phyloP scores from a whole-genome alignment of 768 basidiomycete genomes.

The Rhodotorula diobovata region DNA sequence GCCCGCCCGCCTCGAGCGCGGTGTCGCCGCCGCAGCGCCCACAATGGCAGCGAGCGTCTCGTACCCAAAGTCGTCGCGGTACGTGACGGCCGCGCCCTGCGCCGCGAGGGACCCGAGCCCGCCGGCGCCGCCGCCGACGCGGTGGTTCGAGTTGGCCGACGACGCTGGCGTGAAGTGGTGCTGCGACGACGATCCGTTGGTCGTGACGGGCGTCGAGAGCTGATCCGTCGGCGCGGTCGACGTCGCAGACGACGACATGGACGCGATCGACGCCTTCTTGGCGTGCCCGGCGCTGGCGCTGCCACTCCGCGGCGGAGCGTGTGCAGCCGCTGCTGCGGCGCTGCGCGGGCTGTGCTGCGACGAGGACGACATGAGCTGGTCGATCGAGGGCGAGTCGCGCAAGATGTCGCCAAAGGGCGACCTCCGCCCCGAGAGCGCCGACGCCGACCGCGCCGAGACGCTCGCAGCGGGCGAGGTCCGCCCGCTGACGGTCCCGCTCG shows the following conservation, averaged over 20 bases:
- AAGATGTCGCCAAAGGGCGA: constrained; percentile 15
- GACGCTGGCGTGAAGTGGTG: constrained; percentile 36
- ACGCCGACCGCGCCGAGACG: constrained; percentile 1
- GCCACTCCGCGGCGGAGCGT: too few relatives aligned
- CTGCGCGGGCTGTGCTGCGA: not conserved
- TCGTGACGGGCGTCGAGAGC: constrained; percentile 31
- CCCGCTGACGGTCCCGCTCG: constrained; percentile 15
- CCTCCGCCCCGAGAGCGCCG: constrained; percentile 7
- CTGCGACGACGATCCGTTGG: constrained; percentile 19
- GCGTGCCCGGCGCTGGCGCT: constrained; percentile 8
- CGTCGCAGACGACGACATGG: constrained; percentile 32
- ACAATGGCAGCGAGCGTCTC: constrained; percentile 36
- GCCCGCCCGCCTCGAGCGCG: too few relatives aligned
- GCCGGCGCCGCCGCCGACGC: too few relatives aligned
- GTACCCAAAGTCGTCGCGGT: constrained; percentile 35
- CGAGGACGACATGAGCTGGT: constrained; percentile 19
- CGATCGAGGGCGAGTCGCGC: constrained; percentile 36
- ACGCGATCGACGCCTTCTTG: constrained; percentile 39
- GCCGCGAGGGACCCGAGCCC: too few relatives aligned
- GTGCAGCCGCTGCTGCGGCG: not conserved
- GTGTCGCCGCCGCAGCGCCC: constrained; percentile 2
- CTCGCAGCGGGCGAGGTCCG: constrained; percentile 14
- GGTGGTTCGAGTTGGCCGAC: constrained; percentile 18
- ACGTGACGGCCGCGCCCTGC: constrained; percentile 18
- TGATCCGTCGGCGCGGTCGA: constrained; percentile 21